These are phyloP conservation scores for Trametes pubescens DNA, from an alignment of 1,284 basidiomycete species.

Conservation along the genomic window DNA sequence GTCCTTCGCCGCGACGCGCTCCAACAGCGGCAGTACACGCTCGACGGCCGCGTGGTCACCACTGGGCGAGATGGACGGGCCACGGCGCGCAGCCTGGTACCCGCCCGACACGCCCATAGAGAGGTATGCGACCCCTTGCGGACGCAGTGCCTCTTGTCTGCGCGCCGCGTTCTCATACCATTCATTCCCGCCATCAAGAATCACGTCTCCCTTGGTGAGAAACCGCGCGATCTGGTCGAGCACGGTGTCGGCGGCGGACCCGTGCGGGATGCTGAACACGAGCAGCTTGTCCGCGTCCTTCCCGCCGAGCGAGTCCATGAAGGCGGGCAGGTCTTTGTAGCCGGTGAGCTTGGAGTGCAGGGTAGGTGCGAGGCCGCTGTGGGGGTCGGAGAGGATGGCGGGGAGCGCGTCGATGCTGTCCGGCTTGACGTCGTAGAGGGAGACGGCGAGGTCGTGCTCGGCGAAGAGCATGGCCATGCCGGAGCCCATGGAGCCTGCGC, in stretches of 20 bases:
- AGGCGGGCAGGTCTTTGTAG: conserved; percentile 33
- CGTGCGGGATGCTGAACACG: conserved; percentile 38
- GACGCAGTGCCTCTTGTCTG: conserved; percentile 30
- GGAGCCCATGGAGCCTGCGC: conserved; percentile 39
- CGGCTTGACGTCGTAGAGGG: conserved; percentile 31
- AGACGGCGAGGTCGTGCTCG: conserved; percentile 35
- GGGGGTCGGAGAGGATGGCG: conserved; percentile 6
- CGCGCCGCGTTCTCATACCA: conserved; percentile 35
- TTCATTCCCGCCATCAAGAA: conserved; percentile 38
- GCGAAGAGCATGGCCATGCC: conserved; percentile 40
- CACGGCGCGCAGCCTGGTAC: conserved; percentile 35
- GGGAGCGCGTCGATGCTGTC: conserved; percentile 31
- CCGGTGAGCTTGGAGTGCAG: conserved; percentile 29
- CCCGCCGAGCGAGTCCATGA: conserved; percentile 34
- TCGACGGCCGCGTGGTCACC: conserved; percentile 30
- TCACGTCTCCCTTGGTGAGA: conserved; percentile 34
- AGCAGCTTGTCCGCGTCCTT: conserved; percentile 32
- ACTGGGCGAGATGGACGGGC: conserved; percentile 36
- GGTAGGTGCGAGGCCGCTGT: conserved; percentile 20
- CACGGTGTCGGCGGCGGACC: conserved; percentile 31
- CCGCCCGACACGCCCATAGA: conserved; percentile 38
- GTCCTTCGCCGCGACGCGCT: conserved; percentile 33
- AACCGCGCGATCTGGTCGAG: conserved; percentile 24
- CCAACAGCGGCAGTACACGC: conserved; percentile 32
- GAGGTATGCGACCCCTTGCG: conserved; percentile 31